Base-by-base conservation (phyloP, 2,329 filamentous ascomycete genomes). In the Dothideomycetes sp. region DNA sequence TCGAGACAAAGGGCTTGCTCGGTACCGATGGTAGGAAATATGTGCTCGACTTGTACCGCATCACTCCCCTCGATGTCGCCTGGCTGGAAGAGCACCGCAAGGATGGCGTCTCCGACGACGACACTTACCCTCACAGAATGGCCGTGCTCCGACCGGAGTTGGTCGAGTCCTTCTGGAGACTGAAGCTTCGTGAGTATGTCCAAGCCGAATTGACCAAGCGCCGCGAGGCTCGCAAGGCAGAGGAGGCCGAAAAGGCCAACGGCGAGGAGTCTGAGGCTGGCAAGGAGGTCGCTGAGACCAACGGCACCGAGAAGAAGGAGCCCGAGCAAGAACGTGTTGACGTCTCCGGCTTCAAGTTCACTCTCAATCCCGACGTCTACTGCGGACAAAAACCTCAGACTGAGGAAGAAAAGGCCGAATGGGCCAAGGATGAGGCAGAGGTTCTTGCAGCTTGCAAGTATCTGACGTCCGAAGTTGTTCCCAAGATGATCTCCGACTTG, bases 1-100 rank as follows among this genome's bases (percentile, higher is more conserved):
- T 98, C 11, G 91, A 98, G 64, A 98, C 91, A 38, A 98, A 98
- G 69, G 91, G 91, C 38, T 70, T 98, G n/a, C 71, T 98, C 52
- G 91, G 91, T 35, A 98, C 91, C 1, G 91, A 98, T 56, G 91
- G 88, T 29, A 78, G 91, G 52, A 95, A 94, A 60, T 98, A 98
- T 57, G 85, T 95, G n/a, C 75, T 98, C 37, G 91, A 98, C 54
- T 68, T 98, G 38, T 98, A 98, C 68, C 79, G 91, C 42, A 81
- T 96, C 47, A 94, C 91, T 3, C 91, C 91, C 4, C 66, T 96
- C 42, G 91, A 98, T 60, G 79, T 95, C 41, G 63, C 73, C 16
- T 98, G 93, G 88, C 72, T 94, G 51, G 89, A 98, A 49, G 80
- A 89, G 57, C 70, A 77, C 49, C 73, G 73, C 54, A 59, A 56